These are phyloP conservation scores for Opeltia flavorubescens DNA, from an alignment of 495 filamentous ascomycete species.

Conservation along the genomic window DNA sequence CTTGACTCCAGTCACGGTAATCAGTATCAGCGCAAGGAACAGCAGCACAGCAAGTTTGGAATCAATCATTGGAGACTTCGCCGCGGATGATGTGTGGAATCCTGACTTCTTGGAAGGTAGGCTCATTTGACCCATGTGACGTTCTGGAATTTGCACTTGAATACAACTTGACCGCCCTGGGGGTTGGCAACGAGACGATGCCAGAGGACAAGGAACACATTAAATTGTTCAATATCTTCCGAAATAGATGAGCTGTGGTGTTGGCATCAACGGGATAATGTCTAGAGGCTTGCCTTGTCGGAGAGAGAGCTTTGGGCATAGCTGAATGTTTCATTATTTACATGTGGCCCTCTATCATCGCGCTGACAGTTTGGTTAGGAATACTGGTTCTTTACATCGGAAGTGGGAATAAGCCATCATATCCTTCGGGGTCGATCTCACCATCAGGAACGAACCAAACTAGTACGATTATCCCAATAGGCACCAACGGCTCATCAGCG, in stretches of 20 bases:
- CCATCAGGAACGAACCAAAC: not conserved
- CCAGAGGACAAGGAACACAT: too few relatives aligned
- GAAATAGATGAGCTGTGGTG: too few relatives aligned
- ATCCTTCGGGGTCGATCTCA: not conserved
- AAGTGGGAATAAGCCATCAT: not conserved
- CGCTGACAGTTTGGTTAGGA: too few relatives aligned
- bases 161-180: too few relatives aligned
- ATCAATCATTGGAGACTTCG: not conserved
- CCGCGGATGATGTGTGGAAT: slow-evolving; percentile 30
- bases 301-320: too few relatives aligned
- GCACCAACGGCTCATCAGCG: not conserved
- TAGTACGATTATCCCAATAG: not conserved
- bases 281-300: too few relatives aligned
- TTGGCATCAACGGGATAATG: too few relatives aligned
- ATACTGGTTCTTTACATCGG: not conserved
- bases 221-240: not conserved
- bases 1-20: slow-evolving; percentile 26
- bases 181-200: too few relatives aligned
- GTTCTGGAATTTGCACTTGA: too few relatives aligned
- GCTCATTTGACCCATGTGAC: too few relatives aligned
- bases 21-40: not conserved
- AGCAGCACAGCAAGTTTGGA: not conserved
- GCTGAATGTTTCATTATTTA: too few relatives aligned
- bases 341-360: too few relatives aligned
- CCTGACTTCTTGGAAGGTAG: slow-evolving; percentile 21